phyloP scores from a whole-genome alignment of 2,329 filamentous ascomycete species.

The Penicillium palitans region DNA sequence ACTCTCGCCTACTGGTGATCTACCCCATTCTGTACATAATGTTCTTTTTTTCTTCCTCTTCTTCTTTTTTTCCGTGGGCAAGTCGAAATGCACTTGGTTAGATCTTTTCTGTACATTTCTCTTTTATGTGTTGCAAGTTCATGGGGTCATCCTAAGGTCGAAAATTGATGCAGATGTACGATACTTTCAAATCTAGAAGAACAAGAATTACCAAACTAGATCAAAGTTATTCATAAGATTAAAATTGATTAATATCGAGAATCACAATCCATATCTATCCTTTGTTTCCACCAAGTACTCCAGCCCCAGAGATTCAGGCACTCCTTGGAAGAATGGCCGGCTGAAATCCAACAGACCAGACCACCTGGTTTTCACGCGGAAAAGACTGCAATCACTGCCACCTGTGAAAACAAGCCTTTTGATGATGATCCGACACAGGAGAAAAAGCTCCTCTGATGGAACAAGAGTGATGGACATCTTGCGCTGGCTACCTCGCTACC shows the following conservation, averaged over 20 bases:
- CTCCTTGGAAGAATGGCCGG: neutral
- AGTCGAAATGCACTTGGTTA: slow-evolving; percentile 17
- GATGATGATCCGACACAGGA: neutral
- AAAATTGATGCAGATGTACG: neutral
- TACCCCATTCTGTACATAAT: slow-evolving; percentile 23
- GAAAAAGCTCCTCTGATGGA: neutral
- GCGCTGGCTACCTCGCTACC: neutral
- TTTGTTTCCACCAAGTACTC: neutral
- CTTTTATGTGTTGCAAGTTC: neutral
- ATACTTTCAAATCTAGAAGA: neutral
- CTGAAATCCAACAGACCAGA: neutral
- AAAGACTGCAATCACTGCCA: neutral
- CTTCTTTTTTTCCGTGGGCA: neutral
- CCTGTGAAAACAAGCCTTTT: neutral
- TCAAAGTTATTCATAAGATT: neutral
- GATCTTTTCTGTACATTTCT: slow-evolving; percentile 3
- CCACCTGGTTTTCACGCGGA: neutral
- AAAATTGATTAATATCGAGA: neutral
- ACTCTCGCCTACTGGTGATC: neutral
- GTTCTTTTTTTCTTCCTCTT: neutral
- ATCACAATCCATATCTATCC: neutral
- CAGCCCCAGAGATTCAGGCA: neutral
- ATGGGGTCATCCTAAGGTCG: neutral
- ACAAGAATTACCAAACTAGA: neutral
- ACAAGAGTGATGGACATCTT: neutral